These are phyloP conservation scores for Coccomyxa sp. DNA, from an alignment of 139 green algal genomes.

Conservation along the genomic window DNA sequence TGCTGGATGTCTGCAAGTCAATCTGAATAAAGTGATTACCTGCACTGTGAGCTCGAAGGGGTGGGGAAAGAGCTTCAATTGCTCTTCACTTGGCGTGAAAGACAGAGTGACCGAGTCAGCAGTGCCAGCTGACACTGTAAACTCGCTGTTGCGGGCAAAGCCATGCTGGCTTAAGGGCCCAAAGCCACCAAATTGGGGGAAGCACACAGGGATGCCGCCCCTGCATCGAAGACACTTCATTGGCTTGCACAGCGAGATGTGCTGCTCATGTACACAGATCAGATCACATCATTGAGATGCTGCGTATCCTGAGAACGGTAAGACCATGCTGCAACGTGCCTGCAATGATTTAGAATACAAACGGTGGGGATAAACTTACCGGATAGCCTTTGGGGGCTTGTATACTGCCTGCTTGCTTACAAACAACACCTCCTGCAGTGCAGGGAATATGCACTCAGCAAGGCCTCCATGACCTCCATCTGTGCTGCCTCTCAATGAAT, in stretches of 20 bases:
- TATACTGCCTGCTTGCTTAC: slow-evolving; percentile 74
- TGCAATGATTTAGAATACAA: background rate
- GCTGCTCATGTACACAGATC: background rate
- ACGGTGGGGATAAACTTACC: slow-evolving; percentile 22
- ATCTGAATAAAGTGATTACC: background rate
- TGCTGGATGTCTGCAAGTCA: background rate
- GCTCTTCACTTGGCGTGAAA: slow-evolving; percentile 11
- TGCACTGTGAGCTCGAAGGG: slow-evolving; percentile 48
- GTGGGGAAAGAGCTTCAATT: slow-evolving; percentile 30
- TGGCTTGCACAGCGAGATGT: background rate
- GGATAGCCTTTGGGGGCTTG: slow-evolving; percentile 80
- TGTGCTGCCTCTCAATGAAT: background rate
- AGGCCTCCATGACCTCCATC: background rate
- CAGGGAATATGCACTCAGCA: background rate
- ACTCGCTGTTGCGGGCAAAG: slow-evolving; percentile 77
- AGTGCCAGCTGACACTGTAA: slow-evolving; percentile 27
- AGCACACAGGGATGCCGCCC: slow-evolving; percentile 83
- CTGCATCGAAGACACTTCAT: slow-evolving; percentile 26
- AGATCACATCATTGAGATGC: background rate
- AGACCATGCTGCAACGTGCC: background rate
- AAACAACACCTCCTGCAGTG: slow-evolving; percentile 68
- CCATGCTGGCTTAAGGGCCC: slow-evolving; percentile 71
- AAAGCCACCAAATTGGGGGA: slow-evolving; percentile 80
- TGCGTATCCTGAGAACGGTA: background rate
- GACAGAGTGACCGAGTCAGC: slow-evolving; percentile 19